Base-by-base conservation (phyloP, 768 basidiomycete genomes). In the Hirschioporus abietinus region DNA sequence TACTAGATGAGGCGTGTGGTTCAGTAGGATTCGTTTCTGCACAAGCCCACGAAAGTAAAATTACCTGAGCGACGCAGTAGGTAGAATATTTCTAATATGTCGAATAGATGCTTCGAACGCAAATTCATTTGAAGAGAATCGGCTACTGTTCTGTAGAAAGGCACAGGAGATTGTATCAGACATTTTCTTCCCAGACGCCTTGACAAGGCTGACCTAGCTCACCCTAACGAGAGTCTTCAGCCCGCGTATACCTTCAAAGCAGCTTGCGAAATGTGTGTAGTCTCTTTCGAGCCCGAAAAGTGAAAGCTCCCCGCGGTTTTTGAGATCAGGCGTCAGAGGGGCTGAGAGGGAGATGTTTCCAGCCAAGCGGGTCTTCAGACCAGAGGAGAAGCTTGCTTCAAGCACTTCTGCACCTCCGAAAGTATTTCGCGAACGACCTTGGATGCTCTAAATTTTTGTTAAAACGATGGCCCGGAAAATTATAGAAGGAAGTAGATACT, bases 341-440 rank as follows among this genome's bases (percentile, higher is more conserved):
- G 86, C 78, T 0, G 83, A 81, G 1, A 90, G 75, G 12, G 88
- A 78, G 58, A 88, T 90, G 67, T 93, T 84, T 77, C 92, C 96
- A 0, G 95, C 87, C 65, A 88, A 87, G 66, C 88, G 86, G 0
- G 95, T 99, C 73, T 91, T 90, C 1, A 96, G 96, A 0, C 96
- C 96, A 20, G 90, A 80, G 0, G 95, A 86, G 12, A 92, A 75
- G 64, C 91, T 91, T 17, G 90, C 93, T 72, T 93, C 90, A 63
- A 99, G 80, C 0, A 86, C 86, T 76, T 99, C 96, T 18, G 91
- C 96, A 7, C 94, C 92, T 26, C 96, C 96, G 70, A 99, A 91
- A 5, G 91, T 85, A 76, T 99, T 99, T 17, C 92, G 84, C 57
- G 98, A 77, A 63, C 91, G 87, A 7, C 86, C 94, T 6, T 90